Base-by-base conservation (phyloP, 2,329 filamentous ascomycete species). In the Epichloe festucae region DNA sequence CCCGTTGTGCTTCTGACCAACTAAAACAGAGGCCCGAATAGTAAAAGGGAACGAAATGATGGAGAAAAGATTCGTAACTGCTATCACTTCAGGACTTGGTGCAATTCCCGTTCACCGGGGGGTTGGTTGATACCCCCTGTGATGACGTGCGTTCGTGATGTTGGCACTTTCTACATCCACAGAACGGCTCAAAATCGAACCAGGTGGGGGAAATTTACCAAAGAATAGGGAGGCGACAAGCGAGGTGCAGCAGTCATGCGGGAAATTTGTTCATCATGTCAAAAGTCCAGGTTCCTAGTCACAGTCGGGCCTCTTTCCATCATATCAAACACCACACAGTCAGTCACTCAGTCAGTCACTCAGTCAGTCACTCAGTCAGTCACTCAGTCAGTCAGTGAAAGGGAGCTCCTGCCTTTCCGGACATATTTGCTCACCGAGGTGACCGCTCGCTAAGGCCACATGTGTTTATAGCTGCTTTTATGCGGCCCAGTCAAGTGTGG, bases 401-500 rank as follows among this genome's bases (percentile, higher is more conserved):
- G n/a, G 10, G n/a, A 36, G 44, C 27, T 46, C 44, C 34, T 46
- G 40, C 40, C 40, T 23, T 23, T 35, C 15, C 15, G 27, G 43
- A 35, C 27, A 8, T 15, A 19, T 12, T 14, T 46, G 44, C 11
- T n/a, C 39, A 11, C 17, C 21, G 45, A 47, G 34, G 45, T 21
- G 47, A 42, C 39, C 47, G 17, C 11, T 19, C 17, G 38, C 31
- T 42, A 45, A 45, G 51, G 42, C 43, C 43, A 50, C 39, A 48
- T 17, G 17, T 17, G 17, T 14, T 34, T 48, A 48, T 23, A 31
- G 38, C 41, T 39, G 48, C 51, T 7, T 7, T 8, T 27, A 27
- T 27, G 23, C 23, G 27, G 15, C 52, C 52, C 44, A 50, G 48
- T 50, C 48, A 23, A 52, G 43, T 14, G 46, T 40, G 14, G 34